Base-by-base conservation (phyloP, 2,329 filamentous ascomycete species). In the Colletotrichum spinosum region DNA sequence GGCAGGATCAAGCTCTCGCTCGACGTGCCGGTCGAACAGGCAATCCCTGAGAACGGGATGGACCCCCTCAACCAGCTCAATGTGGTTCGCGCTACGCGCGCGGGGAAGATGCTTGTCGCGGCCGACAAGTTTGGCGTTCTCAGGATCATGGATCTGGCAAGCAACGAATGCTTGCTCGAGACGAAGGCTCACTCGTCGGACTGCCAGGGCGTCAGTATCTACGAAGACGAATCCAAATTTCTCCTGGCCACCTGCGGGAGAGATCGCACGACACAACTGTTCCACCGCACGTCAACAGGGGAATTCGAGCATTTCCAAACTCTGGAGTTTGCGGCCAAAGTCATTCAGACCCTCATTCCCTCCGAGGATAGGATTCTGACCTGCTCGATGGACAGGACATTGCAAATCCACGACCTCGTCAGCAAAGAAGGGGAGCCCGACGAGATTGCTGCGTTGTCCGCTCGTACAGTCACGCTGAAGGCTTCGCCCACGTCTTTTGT, bases 231-330 rank as follows among this genome's bases (percentile, higher is more conserved):
- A 1, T 81, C 85, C 1, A 83, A 81, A 51, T 85, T 88, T 41
- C 81, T 97, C 50, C 83, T 98, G 70, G 95, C 92, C 15, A 94
- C 90, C 10, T 94, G 91, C 74, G 92, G 93, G 41, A 87, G 96
- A 69, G 96, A 99, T 77, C 90, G 96, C 55, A 97, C 92, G n/a
- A 88, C 95, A 1, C 96, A 99, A 75, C 81, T 99, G n/a, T 98
- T 97, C 74, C 84, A 87, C 66, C 82, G 84, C 34, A 83, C 83
- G 33, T 79, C 80, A 1, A 81, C 78, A 11, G 85, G 88, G 2
- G 79, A 78, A 3, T 91, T 97, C 76, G 87, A 92, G 63, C 86
- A 97, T 62, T 87, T 97, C 55, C 96, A 99, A 76, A 99, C 96
- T 0, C 86, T 98, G 60, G 95, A 99, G 70, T 97, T 98, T 77